A percentile compares a stretch with the other conserved stretches of the same genome.
phyloP scores from a whole-genome alignment of 495 filamentous ascomycete genomes.

The Penicillium salamii region DNA sequence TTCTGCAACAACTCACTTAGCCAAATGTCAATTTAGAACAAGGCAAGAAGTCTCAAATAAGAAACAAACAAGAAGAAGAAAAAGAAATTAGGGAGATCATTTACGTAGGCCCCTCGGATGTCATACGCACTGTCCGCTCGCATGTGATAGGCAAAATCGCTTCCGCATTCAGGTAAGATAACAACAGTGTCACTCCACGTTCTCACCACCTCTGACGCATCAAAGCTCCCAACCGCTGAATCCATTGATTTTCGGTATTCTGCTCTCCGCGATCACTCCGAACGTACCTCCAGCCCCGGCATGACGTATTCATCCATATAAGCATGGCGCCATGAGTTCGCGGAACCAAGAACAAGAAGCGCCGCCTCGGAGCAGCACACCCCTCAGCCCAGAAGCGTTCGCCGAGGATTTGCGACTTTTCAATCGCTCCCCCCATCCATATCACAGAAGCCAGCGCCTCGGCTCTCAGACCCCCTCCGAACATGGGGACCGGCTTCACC shows the following conservation, averaged over 20 bases:
- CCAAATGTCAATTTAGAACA: background rate
- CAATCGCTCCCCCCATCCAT: constrained; percentile 77
- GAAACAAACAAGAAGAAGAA: background rate
- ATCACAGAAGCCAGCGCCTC: constrained; percentile 49
- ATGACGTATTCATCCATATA: constrained; percentile 35
- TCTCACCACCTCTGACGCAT: background rate
- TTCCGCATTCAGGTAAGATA: constrained; percentile 29
- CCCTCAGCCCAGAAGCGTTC: constrained; percentile 17
- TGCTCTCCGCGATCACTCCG: background rate
- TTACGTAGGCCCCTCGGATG: background rate
- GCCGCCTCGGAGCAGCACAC: constrained; percentile 20
- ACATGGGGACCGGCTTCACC: constrained; percentile 24
- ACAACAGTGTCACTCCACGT: constrained; percentile 19
- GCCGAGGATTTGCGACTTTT: constrained; percentile 45
- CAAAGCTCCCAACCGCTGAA: constrained; percentile 1
- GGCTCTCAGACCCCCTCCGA: constrained; percentile 24
- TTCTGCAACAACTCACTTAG: constrained; percentile 26
- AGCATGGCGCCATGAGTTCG: constrained; percentile 44
- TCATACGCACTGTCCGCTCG: constrained; percentile 13
- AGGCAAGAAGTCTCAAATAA: no score
- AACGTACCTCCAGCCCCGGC: constrained; percentile 14
- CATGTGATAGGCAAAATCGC: constrained; percentile 34
- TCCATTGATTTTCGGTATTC: background rate
- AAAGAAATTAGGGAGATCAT: background rate
- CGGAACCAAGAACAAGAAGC: constrained; percentile 35